phyloP scores from a whole-genome alignment of 495 filamentous ascomycete genomes.

The Haplographium delicatum region DNA sequence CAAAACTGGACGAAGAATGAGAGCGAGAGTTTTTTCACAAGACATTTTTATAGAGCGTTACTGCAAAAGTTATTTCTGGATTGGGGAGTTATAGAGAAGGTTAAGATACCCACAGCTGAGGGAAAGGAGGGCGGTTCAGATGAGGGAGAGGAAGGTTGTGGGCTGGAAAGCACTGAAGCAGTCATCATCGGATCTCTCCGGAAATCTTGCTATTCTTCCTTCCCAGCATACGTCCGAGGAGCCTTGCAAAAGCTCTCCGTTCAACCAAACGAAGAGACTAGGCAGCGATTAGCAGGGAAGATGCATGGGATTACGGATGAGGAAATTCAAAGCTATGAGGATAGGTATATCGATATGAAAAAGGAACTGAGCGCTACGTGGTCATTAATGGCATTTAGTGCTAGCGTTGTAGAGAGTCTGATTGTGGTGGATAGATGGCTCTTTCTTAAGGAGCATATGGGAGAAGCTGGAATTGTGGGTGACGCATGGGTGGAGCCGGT shows the following conservation, averaged over 20 bases:
- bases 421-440: constrained; percentile 92
- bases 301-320: constrained; percentile 63
- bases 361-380: constrained; percentile 82
- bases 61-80: constrained; percentile 89
- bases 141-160: constrained; percentile 24
- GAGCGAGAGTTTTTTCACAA: constrained; percentile 81
- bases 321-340: constrained; percentile 66
- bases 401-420: constrained; percentile 77
- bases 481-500: constrained; percentile 88
- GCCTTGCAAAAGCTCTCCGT: constrained; percentile 68
- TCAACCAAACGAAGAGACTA: constrained; percentile 48
- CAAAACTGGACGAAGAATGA: constrained; percentile 81
- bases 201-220: constrained; percentile 73
- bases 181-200: constrained; percentile 82
- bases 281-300: constrained; percentile 45
- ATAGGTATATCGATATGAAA: constrained; percentile 55
- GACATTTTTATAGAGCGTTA: constrained; percentile 90
- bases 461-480: constrained; percentile 51
- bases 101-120: constrained; percentile 16
- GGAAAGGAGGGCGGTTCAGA: neutral
- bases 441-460: constrained; percentile 80
- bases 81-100: constrained; percentile 58
- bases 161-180: constrained; percentile 51
- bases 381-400: constrained; percentile 94
- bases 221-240: constrained; percentile 71